Evolutionary conservation across 768 basidiomycete species (phyloP).

Genomic region (Trametes coccinea): DNA sequence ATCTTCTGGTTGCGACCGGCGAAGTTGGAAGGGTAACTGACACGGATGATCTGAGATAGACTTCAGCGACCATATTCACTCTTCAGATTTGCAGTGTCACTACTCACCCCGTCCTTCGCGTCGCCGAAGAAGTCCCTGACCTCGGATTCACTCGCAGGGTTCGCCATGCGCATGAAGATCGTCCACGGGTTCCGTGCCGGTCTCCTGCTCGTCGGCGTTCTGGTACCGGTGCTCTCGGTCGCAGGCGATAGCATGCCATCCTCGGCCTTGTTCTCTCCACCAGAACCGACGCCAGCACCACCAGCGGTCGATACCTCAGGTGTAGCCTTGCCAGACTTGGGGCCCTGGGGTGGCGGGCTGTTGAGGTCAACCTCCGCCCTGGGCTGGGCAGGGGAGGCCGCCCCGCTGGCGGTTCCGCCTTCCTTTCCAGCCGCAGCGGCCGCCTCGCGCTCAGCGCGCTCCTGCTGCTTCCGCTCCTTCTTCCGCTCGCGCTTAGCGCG

Average conservation of each 20-base stretch:
- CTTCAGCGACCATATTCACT: neutral
- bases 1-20: slow-evolving; percentile 55
- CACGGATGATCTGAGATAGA: slow-evolving; percentile 58
- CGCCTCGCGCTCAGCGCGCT: slow-evolving; percentile 46
- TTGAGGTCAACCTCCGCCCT: slow-evolving; percentile 19
- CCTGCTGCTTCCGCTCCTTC: slow-evolving; percentile 62
- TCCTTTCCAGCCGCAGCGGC: slow-evolving; percentile 40
- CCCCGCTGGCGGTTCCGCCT: slow-evolving; percentile 33
- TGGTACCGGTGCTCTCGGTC: slow-evolving; percentile 58
- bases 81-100: neutral
- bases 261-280: slow-evolving; percentile 11
- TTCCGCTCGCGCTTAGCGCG: slow-evolving; percentile 61
- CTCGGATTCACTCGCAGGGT: slow-evolving; percentile 58
- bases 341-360: slow-evolving; percentile 14
- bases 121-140: slow-evolving; percentile 78
- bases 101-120: slow-evolving; percentile 63
- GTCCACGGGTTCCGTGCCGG: slow-evolving; percentile 79
- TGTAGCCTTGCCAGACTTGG: slow-evolving; percentile 43
- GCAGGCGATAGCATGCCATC: slow-evolving; percentile 32
- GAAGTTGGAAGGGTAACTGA: slow-evolving; percentile 55
- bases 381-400: slow-evolving; percentile 22
- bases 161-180: slow-evolving; percentile 71
- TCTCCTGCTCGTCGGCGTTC: slow-evolving; percentile 71
- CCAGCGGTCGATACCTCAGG: slow-evolving; percentile 26
- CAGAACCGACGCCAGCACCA: slow-evolving; percentile 2